Base-by-base conservation (phyloP, 441 rosid species). In the Populus hybrid region DNA sequence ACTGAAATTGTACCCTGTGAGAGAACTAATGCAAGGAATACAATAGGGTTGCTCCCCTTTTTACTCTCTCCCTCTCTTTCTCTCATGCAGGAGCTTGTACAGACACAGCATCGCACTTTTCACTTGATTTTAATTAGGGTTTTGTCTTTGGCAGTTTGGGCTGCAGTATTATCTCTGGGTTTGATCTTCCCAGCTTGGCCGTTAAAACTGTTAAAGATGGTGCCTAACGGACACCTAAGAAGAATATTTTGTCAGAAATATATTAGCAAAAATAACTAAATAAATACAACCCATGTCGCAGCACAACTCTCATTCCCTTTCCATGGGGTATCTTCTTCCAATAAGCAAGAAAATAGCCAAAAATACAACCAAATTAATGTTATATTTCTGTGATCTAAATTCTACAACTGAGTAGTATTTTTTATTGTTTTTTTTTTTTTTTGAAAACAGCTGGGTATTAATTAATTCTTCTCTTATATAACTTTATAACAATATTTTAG, bases 191-290 rank as follows among this genome's bases (percentile, higher is more conserved):
- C 65, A 59, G 70, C 63, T 74, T 76, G 64, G 69, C 81, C 65
- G 78, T 74, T 74, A 74, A 61, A 69, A 74, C 78, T 74, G 74
- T 79, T 64, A 65, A 67, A 50, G 8, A 26, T 2, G 70, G 35
- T 46, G 40, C 50, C 66, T 34, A 53, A 53, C 81, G 28, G 72
- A 72, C 59, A 61, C 21, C 34, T n/a, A 50, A 40, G 28, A 36
- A 32, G 30, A 73, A 63, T 34, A 16, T 72, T 72, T 35, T 66
- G 81, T 78, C 76, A 78, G 73, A 73, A 65, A 46, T 35, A 28
- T 10, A 23, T 2, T 10, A 10, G 32, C 14, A 24, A 57, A 73
- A 8, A 10, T 20, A 20, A 67, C 4, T 30, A 42, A 6, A 11
- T 30, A 30, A 30, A 30, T 30, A 30, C 3, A 40, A 40, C 57